phyloP scores from a whole-genome alignment of 1,284 basidiomycete genomes.

The Apiotrichum gracile region DNA sequence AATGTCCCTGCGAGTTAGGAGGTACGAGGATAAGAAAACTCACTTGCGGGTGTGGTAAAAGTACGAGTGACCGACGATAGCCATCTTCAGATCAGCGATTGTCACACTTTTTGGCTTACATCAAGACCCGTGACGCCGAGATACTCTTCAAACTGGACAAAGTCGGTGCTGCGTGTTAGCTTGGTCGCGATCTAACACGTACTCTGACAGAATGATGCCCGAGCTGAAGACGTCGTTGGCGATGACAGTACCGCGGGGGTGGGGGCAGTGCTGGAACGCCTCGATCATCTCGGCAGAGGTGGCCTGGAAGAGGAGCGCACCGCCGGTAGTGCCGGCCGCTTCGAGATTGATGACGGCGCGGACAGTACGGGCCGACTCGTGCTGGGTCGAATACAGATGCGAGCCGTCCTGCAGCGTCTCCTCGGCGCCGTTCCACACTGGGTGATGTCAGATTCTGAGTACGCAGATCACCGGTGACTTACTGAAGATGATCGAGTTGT shows the following conservation, averaged over 20 bases:
- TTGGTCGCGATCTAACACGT: constrained; percentile 36
- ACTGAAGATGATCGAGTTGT: constrained; percentile 80
- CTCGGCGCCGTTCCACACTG: constrained; percentile 94
- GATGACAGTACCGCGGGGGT: constrained; percentile 82
- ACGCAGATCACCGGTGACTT: constrained; percentile 36
- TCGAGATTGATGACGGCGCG: constrained; percentile 56
- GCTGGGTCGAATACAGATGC: constrained; percentile 84
- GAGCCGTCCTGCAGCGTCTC: constrained; percentile 82
- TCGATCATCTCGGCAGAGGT: constrained; percentile 90
- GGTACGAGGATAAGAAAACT: neutral
- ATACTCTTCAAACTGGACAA: constrained; percentile 89
- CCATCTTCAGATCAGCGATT: constrained; percentile 60
- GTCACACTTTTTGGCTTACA: constrained; percentile 48
- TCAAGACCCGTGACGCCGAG: constrained; percentile 79
- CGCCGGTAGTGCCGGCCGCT: constrained; percentile 84
- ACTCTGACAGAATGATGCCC: constrained; percentile 87
- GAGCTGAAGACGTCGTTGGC: constrained; percentile 93
- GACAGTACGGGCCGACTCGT: constrained; percentile 67
- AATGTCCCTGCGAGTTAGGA: constrained; percentile 18
- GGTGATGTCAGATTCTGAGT: constrained; percentile 32
- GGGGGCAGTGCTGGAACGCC: constrained; percentile 78
- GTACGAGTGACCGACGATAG: constrained; percentile 81
- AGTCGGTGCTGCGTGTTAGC: constrained; percentile 65
- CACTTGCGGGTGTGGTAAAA: constrained; percentile 80
- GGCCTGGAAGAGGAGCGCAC: constrained; percentile 91